Evolutionary conservation across 257 asterid genomes (phyloP).

Genomic region (Nicotiana noctiflora): DNA sequence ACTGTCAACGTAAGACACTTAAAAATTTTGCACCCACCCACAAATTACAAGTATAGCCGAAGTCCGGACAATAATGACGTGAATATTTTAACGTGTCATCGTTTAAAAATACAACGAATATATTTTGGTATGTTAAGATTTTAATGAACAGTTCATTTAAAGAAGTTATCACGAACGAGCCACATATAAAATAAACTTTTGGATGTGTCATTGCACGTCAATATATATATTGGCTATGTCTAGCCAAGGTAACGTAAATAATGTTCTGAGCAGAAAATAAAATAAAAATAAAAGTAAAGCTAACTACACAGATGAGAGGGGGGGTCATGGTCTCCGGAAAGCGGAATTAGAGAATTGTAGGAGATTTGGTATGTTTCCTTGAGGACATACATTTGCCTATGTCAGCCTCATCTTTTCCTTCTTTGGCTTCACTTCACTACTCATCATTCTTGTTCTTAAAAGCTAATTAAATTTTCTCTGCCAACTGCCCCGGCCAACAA

Average conservation of each 20-base stretch:
- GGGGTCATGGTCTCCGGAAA: slow-evolving; percentile 15
- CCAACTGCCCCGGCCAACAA: neutral
- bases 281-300: neutral
- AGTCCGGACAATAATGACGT: neutral
- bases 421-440: neutral
- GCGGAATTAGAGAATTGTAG: slow-evolving; percentile 4
- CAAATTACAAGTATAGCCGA: neutral
- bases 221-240: neutral
- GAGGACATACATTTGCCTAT: slow-evolving; percentile 23
- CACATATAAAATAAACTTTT: slow-evolving; percentile 8
- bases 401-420: slow-evolving; percentile 11
- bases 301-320: slow-evolving; percentile 17
- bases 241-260: neutral
- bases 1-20: neutral
- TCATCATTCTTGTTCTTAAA: neutral
- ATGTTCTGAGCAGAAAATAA: neutral
- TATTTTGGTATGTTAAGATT: neutral
- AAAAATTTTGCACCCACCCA: neutral
- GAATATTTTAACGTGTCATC: slow-evolving; percentile 12
- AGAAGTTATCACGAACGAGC: neutral
- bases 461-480: neutral
- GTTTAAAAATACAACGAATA: neutral
- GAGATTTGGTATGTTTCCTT: slow-evolving; percentile 34
- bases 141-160: neutral
- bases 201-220: neutral